Base-by-base conservation (phyloP, 257 asterid species). In the Nicotiana benthamiana region DNA sequence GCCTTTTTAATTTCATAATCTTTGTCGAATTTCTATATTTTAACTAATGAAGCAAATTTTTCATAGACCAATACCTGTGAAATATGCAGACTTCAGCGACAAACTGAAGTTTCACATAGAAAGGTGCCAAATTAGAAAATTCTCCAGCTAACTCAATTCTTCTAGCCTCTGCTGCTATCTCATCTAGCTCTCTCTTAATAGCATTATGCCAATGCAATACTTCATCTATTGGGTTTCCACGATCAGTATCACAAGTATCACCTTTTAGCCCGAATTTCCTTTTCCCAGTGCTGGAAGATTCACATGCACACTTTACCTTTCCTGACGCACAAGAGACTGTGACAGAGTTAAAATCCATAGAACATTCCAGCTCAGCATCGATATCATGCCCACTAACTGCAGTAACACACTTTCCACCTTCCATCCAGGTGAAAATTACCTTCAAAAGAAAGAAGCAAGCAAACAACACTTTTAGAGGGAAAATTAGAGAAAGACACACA, bases 361-460 rank as follows among this genome's bases (percentile, higher is more conserved):
- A 40, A 76, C 84, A 53, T 75, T 20, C 70, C 52, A 13, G 79
- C 46, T 59, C 82, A 65, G 79, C 63, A 24, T 80, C 66, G 67
- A 20, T 65, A 11, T 65, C 79, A 79, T 62, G 54, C 74, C 83
- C 60, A 82, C 67, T 79, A 83, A 61, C 43, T 54, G 36, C 36
- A 56, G 80, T 75, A 28, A 75, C 27, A 12, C 53, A 27, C 62
- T 63, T 80, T 68, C 68, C 66, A 60, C 77, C 81, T 80, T 82
- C 88, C 81, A 86, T 86, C 91, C 91, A 86, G 56, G 87, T 82
- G 85, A 82, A 86, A 72, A 88, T 80, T 51, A 88, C 89, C 91
- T 87, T 67, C 85, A 82, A 83, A 70, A 80, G 48, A 74, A 40
- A 76, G 36, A 80, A 65, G 4, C 26, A n/a, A 78, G 70, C 53